A percentile compares a stretch with the other conserved stretches of the same genome.
These are phyloP conservation scores for Sesbania bispinosa DNA, from an alignment of 306 rosid genomes.

Conservation along the genomic window DNA sequence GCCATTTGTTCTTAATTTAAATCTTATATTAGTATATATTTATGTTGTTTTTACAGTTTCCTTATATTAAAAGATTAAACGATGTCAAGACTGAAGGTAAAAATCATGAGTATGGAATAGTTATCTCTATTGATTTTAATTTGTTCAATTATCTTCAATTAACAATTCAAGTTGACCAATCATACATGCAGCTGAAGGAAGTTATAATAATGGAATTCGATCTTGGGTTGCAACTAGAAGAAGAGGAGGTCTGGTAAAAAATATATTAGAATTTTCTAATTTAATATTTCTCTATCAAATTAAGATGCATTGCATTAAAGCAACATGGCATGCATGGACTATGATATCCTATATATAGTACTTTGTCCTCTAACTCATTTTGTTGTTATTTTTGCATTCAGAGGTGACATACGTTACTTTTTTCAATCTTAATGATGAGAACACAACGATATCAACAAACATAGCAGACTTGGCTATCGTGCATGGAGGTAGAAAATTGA, in stretches of 20 bases:
- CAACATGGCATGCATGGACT: no score
- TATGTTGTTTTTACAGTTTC: conserved; percentile 40
- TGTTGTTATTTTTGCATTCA: background rate
- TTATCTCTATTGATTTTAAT: no score
- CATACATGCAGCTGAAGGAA: conserved; percentile 36
- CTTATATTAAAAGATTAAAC: conserved; percentile 25
- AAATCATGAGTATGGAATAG: no score
- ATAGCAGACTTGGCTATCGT: conserved; percentile 31
- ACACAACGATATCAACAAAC: conserved; percentile 29
- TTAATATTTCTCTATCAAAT: background rate
- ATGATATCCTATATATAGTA: no score
- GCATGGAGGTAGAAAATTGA: conserved; percentile 19
- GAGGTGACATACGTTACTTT: conserved; percentile 51
- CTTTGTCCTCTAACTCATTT: background rate
- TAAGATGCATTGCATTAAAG: no score
- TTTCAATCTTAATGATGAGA: conserved; percentile 43
- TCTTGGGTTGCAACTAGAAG: conserved; percentile 71
- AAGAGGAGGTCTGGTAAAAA: conserved; percentile 32
- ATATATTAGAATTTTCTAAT: background rate
- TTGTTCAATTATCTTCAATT: no score
- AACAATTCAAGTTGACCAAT: no score
- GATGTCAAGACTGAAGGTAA: background rate
- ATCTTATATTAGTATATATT: background rate
- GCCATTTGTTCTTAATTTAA: background rate
- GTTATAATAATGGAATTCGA: conserved; percentile 41